phyloP scores from a whole-genome alignment of 768 basidiomycete species.

The Termitomyces sp. region DNA sequence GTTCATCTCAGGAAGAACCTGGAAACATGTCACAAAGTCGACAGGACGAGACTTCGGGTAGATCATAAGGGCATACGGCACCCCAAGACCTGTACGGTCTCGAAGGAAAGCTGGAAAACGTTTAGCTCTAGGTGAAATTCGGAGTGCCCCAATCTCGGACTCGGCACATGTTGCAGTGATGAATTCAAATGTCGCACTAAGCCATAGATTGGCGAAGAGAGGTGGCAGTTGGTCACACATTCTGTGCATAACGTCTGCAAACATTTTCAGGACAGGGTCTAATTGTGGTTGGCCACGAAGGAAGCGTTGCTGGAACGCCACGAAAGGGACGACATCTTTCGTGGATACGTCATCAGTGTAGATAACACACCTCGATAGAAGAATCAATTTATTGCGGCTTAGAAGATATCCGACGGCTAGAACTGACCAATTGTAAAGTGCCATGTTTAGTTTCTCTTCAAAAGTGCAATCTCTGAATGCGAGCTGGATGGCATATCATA shows the following conservation, averaged over 20 bases:
- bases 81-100: constrained; percentile 2
- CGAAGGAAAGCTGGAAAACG: constrained; percentile 18
- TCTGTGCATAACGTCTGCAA: constrained; percentile 4
- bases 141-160: constrained; percentile 1
- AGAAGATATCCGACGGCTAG: not conserved
- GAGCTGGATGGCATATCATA: constrained; percentile 8
- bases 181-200: constrained; percentile 12
- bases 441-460: constrained; percentile 15
- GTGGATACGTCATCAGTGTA: constrained; percentile 12
- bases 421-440: constrained; percentile 18
- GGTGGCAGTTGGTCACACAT: constrained; percentile 9
- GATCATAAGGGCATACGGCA: constrained; percentile 9
- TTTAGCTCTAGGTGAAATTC: not conserved
- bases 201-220: constrained; percentile 7
- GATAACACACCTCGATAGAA: constrained; percentile 6
- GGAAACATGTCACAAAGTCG: constrained; percentile 15
- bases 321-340: constrained; percentile 2
- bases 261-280: constrained; percentile 10
- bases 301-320: constrained; percentile 13
- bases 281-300: constrained; percentile 8
- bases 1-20: constrained; percentile 7
- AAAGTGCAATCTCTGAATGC: constrained; percentile 15
- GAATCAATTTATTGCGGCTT: not conserved
- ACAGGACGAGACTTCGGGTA: constrained; percentile 14
- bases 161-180: constrained; percentile 8